Evolutionary conservation across 108 stramenopile genomes (phyloP).

Genomic region (Epithemia pelagica): DNA sequence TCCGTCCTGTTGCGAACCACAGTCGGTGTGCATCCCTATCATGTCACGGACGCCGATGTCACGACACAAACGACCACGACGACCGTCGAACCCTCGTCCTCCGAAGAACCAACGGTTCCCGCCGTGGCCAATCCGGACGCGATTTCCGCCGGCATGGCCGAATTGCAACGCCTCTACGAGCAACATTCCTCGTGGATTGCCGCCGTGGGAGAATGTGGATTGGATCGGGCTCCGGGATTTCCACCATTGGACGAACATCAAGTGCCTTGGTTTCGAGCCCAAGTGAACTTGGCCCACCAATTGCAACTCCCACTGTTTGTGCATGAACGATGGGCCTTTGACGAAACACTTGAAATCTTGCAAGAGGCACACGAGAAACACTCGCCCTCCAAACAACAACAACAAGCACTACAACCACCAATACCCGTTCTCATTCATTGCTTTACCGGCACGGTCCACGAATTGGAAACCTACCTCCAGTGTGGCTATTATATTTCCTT

Average conservation of each 20-base stretch:
- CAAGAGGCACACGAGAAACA: conserved; percentile 28
- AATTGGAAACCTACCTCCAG: conserved; percentile 54
- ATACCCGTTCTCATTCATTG: conserved; percentile 73
- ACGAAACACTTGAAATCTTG: conserved; percentile 48
- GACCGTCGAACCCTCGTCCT: background rate
- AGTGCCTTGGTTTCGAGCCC: conserved; percentile 42
- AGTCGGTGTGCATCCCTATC: conserved; percentile 79
- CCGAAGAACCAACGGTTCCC: too few relatives aligned
- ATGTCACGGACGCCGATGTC: conserved; percentile 34
- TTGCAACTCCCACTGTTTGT: conserved; percentile 63
- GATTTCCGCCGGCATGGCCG: background rate
- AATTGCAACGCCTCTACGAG: background rate
- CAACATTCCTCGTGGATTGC: conserved; percentile 16
- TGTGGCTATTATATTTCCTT: conserved; percentile 58
- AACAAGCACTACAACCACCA: background rate
- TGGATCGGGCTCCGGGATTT: conserved; percentile 75
- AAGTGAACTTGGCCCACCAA: conserved; percentile 54
- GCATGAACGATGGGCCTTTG: conserved; percentile 71
- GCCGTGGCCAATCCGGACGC: background rate
- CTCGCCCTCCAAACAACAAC: background rate
- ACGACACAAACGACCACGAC: conserved; percentile 9
- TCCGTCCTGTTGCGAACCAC: conserved; percentile 12
- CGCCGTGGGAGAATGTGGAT: conserved; percentile 73
- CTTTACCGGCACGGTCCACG: conserved; percentile 67
- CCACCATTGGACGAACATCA: conserved; percentile 53